Conservation (phyloP, 2,329 filamentous ascomycete genomes). For the Apiospora kogelbergensis region DNA sequence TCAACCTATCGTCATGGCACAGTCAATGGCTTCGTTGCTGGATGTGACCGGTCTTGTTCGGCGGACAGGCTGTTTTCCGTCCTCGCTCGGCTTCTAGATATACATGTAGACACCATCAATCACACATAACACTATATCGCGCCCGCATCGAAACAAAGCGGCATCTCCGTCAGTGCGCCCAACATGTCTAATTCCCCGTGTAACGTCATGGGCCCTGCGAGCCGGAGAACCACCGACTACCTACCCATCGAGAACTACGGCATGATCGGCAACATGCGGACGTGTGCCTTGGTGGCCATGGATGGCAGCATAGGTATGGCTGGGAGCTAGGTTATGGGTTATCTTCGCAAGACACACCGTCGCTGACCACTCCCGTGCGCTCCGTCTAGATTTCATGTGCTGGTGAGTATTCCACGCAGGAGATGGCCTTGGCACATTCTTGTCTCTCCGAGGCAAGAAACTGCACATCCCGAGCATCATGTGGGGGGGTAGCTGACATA, state of each 20-base stretch:
- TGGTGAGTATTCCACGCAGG: conserved; percentile 47
- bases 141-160: background rate
- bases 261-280: conserved; percentile 79
- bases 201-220: conserved; percentile 24
- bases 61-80: background rate
- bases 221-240: conserved; percentile 41
- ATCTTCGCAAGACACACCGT: background rate
- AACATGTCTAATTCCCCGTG: conserved; percentile 12
- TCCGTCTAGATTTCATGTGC: conserved; percentile 66
- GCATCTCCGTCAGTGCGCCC: background rate
- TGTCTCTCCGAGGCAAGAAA: too few species aligned
- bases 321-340: background rate
- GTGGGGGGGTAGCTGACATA: background rate
- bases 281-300: conserved; percentile 72
- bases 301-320: conserved; percentile 59
- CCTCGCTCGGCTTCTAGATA: background rate
- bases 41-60: background rate
- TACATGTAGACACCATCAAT: background rate
- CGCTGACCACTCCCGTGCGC: background rate
- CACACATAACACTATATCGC: background rate
- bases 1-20: background rate
- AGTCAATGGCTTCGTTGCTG: background rate
- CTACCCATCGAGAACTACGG: conserved; percentile 74
- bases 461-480: background rate
- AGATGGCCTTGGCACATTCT: background rate